These are phyloP conservation scores for Melaleuca alternifolia DNA, from an alignment of 345 rosid species.

Conservation along the genomic window DNA sequence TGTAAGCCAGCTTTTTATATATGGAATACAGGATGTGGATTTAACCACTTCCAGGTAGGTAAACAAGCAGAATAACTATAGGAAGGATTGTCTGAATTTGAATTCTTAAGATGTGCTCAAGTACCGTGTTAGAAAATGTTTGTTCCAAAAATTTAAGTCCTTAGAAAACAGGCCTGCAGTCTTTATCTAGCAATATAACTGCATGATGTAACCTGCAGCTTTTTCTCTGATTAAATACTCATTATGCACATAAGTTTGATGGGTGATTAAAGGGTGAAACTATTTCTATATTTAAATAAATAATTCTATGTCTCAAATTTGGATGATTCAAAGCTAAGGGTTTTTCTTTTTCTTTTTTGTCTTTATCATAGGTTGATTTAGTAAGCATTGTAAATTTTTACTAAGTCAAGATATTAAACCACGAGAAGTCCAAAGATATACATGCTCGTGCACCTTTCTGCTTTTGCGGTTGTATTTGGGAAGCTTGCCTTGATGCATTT, in stretches of 20 bases:
- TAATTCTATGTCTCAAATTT: background rate
- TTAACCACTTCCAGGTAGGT: background rate
- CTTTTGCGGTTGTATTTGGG: background rate
- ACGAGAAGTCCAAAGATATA: background rate
- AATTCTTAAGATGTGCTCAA: background rate
- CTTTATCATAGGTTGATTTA: background rate
- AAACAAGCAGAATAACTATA: background rate
- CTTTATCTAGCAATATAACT: background rate
- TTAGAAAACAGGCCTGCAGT: background rate
- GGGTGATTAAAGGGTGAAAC: background rate
- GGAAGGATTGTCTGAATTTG: background rate
- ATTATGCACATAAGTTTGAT: background rate
- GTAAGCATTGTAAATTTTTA: background rate
- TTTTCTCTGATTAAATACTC: background rate
- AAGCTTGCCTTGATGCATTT: background rate
- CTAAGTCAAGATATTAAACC: background rate
- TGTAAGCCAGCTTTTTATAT: background rate
- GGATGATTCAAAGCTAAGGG: background rate
- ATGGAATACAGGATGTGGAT: background rate
- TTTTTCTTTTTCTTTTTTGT: background rate
- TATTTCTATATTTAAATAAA: background rate
- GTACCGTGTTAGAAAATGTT: background rate
- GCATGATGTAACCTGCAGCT: background rate
- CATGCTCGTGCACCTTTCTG: background rate
- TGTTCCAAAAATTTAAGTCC: background rate